Evolutionary conservation across 495 filamentous ascomycete species (phyloP), one percentile per base, ranked within the genome.

Genomic region (Penicillium fimorum): DNA sequence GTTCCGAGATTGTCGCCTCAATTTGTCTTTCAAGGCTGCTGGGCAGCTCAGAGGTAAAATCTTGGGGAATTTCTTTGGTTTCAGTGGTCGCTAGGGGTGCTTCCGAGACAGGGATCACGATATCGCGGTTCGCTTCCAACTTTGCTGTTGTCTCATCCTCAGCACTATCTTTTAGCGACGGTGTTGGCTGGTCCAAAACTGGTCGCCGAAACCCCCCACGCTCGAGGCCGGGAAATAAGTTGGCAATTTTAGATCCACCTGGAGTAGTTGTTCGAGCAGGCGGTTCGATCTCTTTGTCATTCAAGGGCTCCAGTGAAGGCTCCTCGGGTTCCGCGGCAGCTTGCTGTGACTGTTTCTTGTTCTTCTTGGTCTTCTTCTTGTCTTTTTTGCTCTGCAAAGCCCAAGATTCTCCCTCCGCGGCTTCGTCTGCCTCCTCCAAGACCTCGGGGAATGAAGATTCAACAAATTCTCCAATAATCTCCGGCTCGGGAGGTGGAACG

Each of bases 51-150:
- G 57, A 33, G 42, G 51, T 58, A n/a, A 49, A 25, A 29, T 52
- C 55, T 24, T 66, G n/a, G 17, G 33, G 37, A 17, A 54, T 62
- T n/a, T 63, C 55, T 55, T 56, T 62, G 40, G 47, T 18, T 54
- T 61, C 53, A 40, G 47, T 43, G 43, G 65, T 62, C 52, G 64
- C 62, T 45, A 70, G 55, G 44, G 79, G 76, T 60, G 80, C 79
- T 63, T 81, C 80, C 62, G 66, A 72, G 60, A 82, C 70, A 63
- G 76, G 72, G 60, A 81, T 70, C 60, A 72, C 78, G 55, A 76
- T 78, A 52, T 81, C 79, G 59, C 80, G 74, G 72, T 72, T 73
- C 42, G 62, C 62, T 74, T 64, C 59, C 53, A 66, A 51, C 60
- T 73, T 71, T 62, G 54, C 57, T 75, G 62, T 52, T 59, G 70